Base-by-base conservation (phyloP, 345 rosid species). In the Gynandropsis gynandra region DNA sequence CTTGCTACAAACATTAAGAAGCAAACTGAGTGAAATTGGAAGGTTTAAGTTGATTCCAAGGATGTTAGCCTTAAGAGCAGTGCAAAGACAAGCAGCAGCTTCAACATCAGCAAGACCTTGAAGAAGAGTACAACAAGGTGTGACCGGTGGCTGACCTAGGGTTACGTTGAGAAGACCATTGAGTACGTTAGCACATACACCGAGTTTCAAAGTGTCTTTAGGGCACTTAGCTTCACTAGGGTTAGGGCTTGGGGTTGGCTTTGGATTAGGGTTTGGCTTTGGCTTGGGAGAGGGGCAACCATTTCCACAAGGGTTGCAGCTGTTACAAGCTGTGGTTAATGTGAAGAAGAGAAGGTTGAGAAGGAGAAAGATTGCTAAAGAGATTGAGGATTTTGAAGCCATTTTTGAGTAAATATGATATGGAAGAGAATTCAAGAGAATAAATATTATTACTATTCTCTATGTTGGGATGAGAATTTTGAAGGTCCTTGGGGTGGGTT, bases 71-170 rank as follows among this genome's bases (percentile, higher is more conserved):
- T 43, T 74, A 8, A 79, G 58, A 6, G 74, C 76, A 11, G 79
- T 72, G 74, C 80, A 80, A 36, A 80, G 82, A 72, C 83, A 80
- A 56, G 69, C 61, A 0, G 80, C 77, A 16, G 76, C 81, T 40
- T 80, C 80, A 48, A 77, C 61, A 51, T 66, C 83, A 17, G 24
- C 75, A 11, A 80, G 80, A 12, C 73, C 74, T 45, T 62, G 6
- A 24, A 80, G 46, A 33, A 73, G 68, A 2, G 67, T 11, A 37
- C 83, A 80, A 55, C 83, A 75, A 15, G 75, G 67, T 8, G 48
- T 42, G 11, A 59, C 70, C 3, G 83, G 77, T 41, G 83, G 80
- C 17, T 47, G 46, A 1, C 72, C 80, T 37, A 72, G 48, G 33
- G 61, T 61, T 27, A 68, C 4, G 47, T 75, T 75, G 35, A 75